Conservation (phyloP, 768 basidiomycete species). For the Xerocomus spinulosus region DNA sequence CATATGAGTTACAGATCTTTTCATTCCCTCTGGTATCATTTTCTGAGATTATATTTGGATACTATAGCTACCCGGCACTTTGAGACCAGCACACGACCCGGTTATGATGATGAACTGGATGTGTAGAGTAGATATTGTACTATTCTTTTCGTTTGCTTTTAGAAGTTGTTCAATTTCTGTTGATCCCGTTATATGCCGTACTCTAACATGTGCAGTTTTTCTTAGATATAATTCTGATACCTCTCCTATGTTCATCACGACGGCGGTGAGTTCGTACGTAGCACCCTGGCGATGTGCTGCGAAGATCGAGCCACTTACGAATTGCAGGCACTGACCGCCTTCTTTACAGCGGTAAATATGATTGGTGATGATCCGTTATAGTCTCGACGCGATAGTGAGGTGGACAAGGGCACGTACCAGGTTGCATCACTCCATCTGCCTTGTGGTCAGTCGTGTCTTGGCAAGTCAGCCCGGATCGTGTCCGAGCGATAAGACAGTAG, state of each 20-base stretch:
- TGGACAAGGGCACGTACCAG: too few relatives aligned
- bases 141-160: conserved; percentile 14
- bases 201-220: background rate
- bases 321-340: too few relatives aligned
- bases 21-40: conserved; percentile 11
- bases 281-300: conserved; percentile 5
- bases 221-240: background rate
- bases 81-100: conserved; percentile 6
- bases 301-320: background rate
- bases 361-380: too few relatives aligned
- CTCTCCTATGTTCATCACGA: background rate
- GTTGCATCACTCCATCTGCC: background rate
- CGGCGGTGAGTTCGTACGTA: background rate
- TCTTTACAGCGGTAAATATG: too few relatives aligned
- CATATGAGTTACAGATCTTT: conserved; percentile 25
- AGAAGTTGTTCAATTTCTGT: conserved; percentile 18
- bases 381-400: too few relatives aligned
- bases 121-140: conserved; percentile 25
- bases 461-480: too few relatives aligned
- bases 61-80: conserved; percentile 10
- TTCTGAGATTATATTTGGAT: conserved; percentile 14
- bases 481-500: too few relatives aligned
- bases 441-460: too few relatives aligned
- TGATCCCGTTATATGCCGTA: background rate
- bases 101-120: conserved; percentile 10